Conservation (phyloP, 2,329 filamentous ascomycete species). For the Trichoderma semiorbis region DNA sequence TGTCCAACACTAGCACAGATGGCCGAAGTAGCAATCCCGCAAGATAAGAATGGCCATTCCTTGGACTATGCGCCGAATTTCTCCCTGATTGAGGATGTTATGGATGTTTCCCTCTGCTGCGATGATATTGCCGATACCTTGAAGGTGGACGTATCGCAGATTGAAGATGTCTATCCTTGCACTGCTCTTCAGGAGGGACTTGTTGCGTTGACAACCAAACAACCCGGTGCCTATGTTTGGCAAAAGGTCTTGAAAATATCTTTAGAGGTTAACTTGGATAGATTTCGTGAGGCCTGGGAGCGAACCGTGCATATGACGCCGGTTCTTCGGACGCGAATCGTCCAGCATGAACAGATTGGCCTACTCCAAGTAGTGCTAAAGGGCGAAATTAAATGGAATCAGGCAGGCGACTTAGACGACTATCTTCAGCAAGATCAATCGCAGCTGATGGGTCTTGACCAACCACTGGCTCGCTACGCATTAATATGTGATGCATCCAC, state of each 20-base stretch:
- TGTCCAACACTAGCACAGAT: slow-evolving; percentile 2
- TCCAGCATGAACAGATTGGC: slow-evolving; percentile 38
- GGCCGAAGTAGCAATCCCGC: no score
- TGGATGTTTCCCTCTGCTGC: not conserved
- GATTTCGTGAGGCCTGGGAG: no score
- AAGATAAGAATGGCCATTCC: no score
- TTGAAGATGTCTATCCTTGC: slow-evolving; percentile 38
- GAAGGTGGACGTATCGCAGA: not conserved
- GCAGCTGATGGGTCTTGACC: not conserved
- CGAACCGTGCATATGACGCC: not conserved
- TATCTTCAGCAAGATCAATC: not conserved
- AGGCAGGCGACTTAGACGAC: slow-evolving; percentile 9
- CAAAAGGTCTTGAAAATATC: slow-evolving; percentile 20
- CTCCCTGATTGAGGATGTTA: not conserved
- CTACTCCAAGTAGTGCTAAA: slow-evolving; percentile 43
- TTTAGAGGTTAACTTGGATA: slow-evolving; percentile 17
- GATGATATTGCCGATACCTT: not conserved
- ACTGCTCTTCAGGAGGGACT: slow-evolving; percentile 37
- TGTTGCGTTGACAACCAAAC: slow-evolving; percentile 29
- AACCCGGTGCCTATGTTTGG: slow-evolving; percentile 23
- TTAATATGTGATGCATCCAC: not conserved
- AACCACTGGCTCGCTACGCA: not conserved
- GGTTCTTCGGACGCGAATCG: slow-evolving; percentile 45
- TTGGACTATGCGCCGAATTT: not conserved
- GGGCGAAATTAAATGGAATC: slow-evolving; percentile 29